phyloP scores from a whole-genome alignment of 345 rosid genomes.

The Pugionium dolabratum region DNA sequence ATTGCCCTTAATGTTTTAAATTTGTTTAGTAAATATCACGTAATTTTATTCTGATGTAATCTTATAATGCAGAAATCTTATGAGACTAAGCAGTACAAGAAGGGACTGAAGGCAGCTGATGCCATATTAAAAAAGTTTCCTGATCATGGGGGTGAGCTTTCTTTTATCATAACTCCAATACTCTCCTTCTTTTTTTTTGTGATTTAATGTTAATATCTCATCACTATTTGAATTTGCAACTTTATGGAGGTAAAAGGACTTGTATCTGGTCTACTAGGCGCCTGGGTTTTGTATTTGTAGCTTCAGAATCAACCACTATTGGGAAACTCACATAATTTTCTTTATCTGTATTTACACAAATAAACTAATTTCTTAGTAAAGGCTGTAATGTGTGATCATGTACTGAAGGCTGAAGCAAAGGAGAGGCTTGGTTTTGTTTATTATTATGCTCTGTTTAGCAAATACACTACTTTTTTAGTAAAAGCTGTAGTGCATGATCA shows the following conservation, averaged over 20 bases:
- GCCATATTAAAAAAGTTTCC: constrained; percentile 95
- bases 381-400: constrained; percentile 18
- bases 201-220: not conserved
- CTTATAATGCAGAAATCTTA: constrained; percentile 80
- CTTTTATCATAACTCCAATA: not conserved
- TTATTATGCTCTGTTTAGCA: not conserved
- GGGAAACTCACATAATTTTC: not conserved
- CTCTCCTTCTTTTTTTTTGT: not conserved
- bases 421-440: constrained; percentile 11
- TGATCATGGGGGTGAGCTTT: constrained; percentile 90
- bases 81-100: constrained; percentile 97
- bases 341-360: not conserved
- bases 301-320: not conserved
- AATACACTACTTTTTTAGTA: too few relatives aligned
- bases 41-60: constrained; percentile 4
- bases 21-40: not conserved
- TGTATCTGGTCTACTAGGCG: not conserved
- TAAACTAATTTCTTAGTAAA: not conserved
- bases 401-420: constrained; percentile 3
- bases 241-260: not conserved
- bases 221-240: constrained; percentile 4
- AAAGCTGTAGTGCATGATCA: not conserved
- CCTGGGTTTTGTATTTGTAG: not conserved
- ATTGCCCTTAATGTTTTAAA: too few relatives aligned
- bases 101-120: constrained; percentile 99